These are phyloP conservation scores for Aureobasidium musti DNA, from an alignment of 2,329 filamentous ascomycete species.

Conservation along the genomic window DNA sequence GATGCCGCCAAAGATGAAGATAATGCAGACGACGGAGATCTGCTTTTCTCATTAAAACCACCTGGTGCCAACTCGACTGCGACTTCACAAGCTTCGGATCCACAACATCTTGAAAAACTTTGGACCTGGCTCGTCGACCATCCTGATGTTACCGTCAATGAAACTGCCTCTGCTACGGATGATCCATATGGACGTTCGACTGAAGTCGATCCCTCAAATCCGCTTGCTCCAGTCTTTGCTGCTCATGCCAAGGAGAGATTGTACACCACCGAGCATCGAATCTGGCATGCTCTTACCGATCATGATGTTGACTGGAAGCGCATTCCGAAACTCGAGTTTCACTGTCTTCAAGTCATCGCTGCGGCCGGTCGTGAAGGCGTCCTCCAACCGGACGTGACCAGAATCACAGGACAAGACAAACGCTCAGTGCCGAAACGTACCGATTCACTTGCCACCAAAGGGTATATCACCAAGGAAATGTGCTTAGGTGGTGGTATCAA, in stretches of 20 bases:
- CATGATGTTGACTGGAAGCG: constrained; percentile 59
- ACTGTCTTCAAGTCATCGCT: constrained; percentile 60
- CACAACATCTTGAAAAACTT: constrained; percentile 54
- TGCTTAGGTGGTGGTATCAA: constrained; percentile 53
- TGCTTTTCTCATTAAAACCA: constrained; percentile 36
- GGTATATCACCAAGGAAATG: constrained; percentile 61
- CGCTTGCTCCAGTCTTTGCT: constrained; percentile 21
- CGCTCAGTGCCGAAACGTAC: constrained; percentile 64
- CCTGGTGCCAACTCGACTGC: constrained; percentile 30
- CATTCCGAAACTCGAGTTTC: constrained; percentile 58
- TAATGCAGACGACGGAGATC: constrained; percentile 31
- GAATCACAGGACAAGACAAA: constrained; percentile 63
- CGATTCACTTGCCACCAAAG: constrained; percentile 57
- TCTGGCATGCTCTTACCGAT: constrained; percentile 62
- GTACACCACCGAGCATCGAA: constrained; percentile 57
- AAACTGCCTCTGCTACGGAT: constrained; percentile 40
- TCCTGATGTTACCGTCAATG: constrained; percentile 57
- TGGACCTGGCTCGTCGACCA: constrained; percentile 61
- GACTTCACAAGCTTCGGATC: constrained; percentile 46
- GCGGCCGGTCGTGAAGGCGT: constrained; percentile 57
- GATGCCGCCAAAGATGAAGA: constrained; percentile 2
- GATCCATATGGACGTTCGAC: constrained; percentile 30
- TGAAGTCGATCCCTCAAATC: constrained; percentile 24
- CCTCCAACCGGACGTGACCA: constrained; percentile 58
- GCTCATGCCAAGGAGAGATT: constrained; percentile 41